Evolutionary conservation across 2,329 filamentous ascomycete species (phyloP), one percentile per base, ranked within the genome.

Genomic region (Tolypocladium inflatum): DNA sequence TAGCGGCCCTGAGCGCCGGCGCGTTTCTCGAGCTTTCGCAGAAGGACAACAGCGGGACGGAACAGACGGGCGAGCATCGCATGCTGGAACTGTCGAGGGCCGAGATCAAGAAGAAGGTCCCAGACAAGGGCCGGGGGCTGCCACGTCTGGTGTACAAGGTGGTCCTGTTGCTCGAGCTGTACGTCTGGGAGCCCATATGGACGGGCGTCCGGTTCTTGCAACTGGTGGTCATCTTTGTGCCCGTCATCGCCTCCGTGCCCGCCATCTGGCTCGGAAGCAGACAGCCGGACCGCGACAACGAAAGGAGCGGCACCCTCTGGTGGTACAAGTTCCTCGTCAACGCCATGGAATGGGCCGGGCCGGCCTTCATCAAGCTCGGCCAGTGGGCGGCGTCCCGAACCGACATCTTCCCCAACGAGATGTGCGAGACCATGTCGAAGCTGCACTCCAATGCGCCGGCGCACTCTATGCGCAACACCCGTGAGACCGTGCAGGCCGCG

Each of bases 381-480:
- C 94, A 99, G 85, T 99, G 94, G 94, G 94, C 94, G 21, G 94
- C 94, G 3, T 97, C 94, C 6, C 83, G 94, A 70, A 90, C 92
- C 48, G 94, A 99, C 73, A 96, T 99, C 68, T 99, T 99, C 70
- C 94, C 94, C 2, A 88, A 82, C 26, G 87, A 97, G 71, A 85
- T 99, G 83, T 99, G 94, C 74, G 83, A 83, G 50, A 86, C 92
- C 70, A 94, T 99, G 93, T 96, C 92, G 1, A 89, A 91, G 61
- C 81, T 99, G 52, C 94, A 99, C 74, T 97, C 94, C 2, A 86
- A 97, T 70, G 93, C 94, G 0, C 92, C 93, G 0, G 92, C 94
- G 2, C 94, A 99, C 73, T 91, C 92, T 1, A 78, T 99, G 56
- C 80, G 83, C 54, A 80, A 84, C 30, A 97, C 94, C 0, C 91